Evolutionary conservation across 495 filamentous ascomycete species (phyloP).

Genomic region (Letharia lupina): DNA sequence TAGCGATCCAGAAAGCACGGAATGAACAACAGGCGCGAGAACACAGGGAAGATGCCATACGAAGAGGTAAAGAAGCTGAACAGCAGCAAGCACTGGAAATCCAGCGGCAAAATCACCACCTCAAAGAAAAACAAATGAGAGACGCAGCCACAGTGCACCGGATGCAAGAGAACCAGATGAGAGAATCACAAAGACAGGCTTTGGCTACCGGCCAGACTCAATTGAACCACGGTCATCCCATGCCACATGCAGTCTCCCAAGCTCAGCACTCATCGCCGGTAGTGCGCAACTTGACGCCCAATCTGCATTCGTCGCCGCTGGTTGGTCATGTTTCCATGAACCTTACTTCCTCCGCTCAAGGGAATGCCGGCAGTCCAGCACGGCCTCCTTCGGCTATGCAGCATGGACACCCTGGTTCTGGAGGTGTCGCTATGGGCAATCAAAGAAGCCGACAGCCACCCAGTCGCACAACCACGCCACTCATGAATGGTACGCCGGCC

Average conservation of each 20-base stretch:
- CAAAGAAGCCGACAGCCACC: slow-evolving; percentile 72
- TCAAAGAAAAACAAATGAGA: slow-evolving; percentile 6
- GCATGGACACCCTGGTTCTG: slow-evolving; percentile 53
- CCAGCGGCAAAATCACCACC: slow-evolving; percentile 1
- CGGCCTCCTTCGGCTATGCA: slow-evolving; percentile 71
- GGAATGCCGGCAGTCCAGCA: slow-evolving; percentile 64
- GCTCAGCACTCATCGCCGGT: slow-evolving; percentile 70
- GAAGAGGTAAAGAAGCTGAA: slow-evolving; percentile 27
- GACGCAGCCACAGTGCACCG: neutral
- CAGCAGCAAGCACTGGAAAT: slow-evolving; percentile 13
- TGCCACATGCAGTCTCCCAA: slow-evolving; percentile 48
- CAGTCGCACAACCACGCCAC: slow-evolving; percentile 67
- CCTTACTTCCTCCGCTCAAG: slow-evolving; percentile 64
- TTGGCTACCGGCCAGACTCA: slow-evolving; percentile 42
- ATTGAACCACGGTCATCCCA: slow-evolving; percentile 30
- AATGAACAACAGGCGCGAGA: slow-evolving; percentile 22
- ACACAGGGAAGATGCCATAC: slow-evolving; percentile 28
- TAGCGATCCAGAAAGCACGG: slow-evolving; percentile 31
- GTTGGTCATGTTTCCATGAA: slow-evolving; percentile 63
- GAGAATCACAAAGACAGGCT: slow-evolving; percentile 24
- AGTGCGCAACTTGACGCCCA: slow-evolving; percentile 70
- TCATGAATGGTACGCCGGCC: slow-evolving; percentile 73
- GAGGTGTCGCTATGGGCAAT: slow-evolving; percentile 59
- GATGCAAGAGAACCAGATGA: slow-evolving; percentile 13
- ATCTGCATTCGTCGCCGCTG: slow-evolving; percentile 67